phyloP scores from a whole-genome alignment of 2,329 filamentous ascomycete species.

The Chaetomiaceae sp. region DNA sequence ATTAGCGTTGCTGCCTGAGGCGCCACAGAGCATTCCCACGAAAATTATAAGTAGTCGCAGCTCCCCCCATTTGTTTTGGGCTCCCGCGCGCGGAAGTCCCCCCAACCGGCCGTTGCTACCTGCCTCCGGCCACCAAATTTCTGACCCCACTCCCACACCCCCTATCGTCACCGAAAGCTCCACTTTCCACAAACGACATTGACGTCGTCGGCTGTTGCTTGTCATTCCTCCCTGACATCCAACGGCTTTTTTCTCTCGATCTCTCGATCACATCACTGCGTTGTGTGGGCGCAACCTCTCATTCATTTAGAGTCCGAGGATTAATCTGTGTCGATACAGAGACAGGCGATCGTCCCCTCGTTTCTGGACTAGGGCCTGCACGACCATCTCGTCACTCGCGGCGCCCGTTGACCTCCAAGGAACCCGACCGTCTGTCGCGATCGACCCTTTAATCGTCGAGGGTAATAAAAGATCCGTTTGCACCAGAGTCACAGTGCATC shows the following conservation, averaged over 20 bases:
- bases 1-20: conserved; percentile 41
- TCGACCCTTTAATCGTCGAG: conserved; percentile 27
- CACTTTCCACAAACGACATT: conserved; percentile 24
- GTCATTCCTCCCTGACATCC: conserved; percentile 15
- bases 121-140: conserved; percentile 41
- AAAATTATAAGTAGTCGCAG: conserved; percentile 55
- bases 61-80: conserved; percentile 47
- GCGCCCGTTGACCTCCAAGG: conserved; percentile 24
- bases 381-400: conserved; percentile 14
- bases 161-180: conserved; percentile 25
- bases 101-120: conserved; percentile 49
- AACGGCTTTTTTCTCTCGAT: conserved; percentile 17
- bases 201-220: conserved; percentile 21
- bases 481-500: conserved; percentile 26
- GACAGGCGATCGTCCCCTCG: conserved; percentile 25
- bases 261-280: conserved; percentile 14
- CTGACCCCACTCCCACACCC: conserved; percentile 31
- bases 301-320: conserved; percentile 27
- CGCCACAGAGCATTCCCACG: conserved; percentile 20
- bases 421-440: conserved; percentile 23
- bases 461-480: conserved; percentile 27
- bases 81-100: conserved; percentile 49
- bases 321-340: conserved; percentile 25
- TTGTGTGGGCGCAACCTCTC: conserved; percentile 29
- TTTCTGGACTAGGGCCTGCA: conserved; percentile 26